Percentiles rank a stretch among this genome's conserved stretches.
Evolutionary conservation across 768 basidiomycete genomes (phyloP).

Genomic region (Exidia glandulosa): DNA sequence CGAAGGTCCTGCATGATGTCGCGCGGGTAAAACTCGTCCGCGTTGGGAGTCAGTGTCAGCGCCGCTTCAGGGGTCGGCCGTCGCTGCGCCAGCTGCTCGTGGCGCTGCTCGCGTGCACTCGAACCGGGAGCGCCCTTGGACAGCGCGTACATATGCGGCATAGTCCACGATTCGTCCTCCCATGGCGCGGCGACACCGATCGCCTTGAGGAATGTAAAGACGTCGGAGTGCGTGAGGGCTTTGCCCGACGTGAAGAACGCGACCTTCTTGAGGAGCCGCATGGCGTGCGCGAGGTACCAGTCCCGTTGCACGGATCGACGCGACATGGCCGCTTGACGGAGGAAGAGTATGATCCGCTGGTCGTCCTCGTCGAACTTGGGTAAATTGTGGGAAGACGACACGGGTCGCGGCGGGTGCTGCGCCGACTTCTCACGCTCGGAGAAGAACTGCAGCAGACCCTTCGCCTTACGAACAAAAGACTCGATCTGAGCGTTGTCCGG

Average conservation of each 20-base stretch:
- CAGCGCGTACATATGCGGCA: not conserved
- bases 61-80: constrained; percentile 21
- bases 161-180: constrained; percentile 40
- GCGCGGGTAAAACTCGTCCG: constrained; percentile 48
- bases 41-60: constrained; percentile 32
- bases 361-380: constrained; percentile 44
- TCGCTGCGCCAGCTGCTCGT: constrained; percentile 20
- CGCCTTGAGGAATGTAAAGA: constrained; percentile 44
- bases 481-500: constrained; percentile 28
- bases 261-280: constrained; percentile 48
- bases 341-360: constrained; percentile 43
- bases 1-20: constrained; percentile 65
- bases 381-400: constrained; percentile 12
- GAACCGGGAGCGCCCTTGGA: not conserved
- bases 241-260: constrained; percentile 22
- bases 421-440: constrained; percentile 20
- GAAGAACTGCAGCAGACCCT: constrained; percentile 27
- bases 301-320: constrained; percentile 43
- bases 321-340: constrained; percentile 43
- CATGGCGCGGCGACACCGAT: constrained; percentile 72
- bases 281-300: constrained; percentile 43
- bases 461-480: constrained; percentile 42
- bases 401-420: constrained; percentile 18
- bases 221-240: constrained; percentile 24
- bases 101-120: not conserved